Base-by-base conservation (phyloP, 2,329 filamentous ascomycete genomes). In the Hirsutella thompsonii region DNA sequence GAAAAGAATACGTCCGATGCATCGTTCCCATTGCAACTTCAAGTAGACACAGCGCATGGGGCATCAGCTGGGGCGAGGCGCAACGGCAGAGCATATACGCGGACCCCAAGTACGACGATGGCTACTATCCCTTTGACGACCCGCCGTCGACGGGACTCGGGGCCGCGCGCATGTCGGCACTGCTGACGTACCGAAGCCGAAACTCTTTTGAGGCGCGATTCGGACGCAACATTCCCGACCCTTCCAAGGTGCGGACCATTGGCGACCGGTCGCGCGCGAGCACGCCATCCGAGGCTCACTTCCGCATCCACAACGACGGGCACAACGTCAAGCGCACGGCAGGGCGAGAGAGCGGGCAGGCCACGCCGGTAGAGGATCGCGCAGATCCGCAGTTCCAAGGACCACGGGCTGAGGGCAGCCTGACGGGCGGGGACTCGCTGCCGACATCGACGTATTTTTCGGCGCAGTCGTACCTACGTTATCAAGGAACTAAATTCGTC, bases 201-300 rank as follows among this genome's bases (percentile, higher is more conserved):
- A 90, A 98, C 63, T 96, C 92, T 0, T 98, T 98, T 51, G 92
- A 98, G 66, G 79, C 88, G 16, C 80, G 92, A 4, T 98, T 98
- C 56, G 92, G 92, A 16, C 79, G 92, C 44, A 96, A 95, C 58
- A 90, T 78, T 2, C 89, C 89, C 1, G 88, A 96, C 55, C 78
- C 88, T 1, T 82, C 83, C 5, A 84, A 82, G 57, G 75, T 79
- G 42, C 87, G 94, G 59, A 87, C 81, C 36, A 94, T 94, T 54
- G 83, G 84, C 47, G 82, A 81, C 44, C 66, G 69, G 8, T 69
- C 74, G 32, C 70, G 74, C 18, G 70, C 76, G 11, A 63, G 59
- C 38, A 81, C 77, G 0, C 76, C 81, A 1, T 78, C 78, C 1
- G 76, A 85, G 55, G 76, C 81, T 42, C 82, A 89, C 58, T 85